Evolutionary conservation across 768 basidiomycete genomes (phyloP), one percentile per base, ranked within the genome.

Genomic region (Mrakia gelida): DNA sequence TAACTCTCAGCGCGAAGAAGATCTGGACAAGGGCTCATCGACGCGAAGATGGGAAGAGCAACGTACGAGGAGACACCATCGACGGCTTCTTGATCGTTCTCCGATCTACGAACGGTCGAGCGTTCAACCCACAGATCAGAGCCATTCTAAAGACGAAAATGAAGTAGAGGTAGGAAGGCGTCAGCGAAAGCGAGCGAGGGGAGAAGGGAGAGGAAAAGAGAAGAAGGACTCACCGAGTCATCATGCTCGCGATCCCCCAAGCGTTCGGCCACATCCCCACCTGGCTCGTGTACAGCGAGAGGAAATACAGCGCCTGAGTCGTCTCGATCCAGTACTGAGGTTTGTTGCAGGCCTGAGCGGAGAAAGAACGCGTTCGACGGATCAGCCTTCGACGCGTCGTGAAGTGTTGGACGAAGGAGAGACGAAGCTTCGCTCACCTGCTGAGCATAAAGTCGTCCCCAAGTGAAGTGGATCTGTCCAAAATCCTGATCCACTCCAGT

Each of bases 401-500:
- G n/a, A n/a, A n/a, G n/a, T n/a, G n/a, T n/a, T n/a, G n/a, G 38
- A 38, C 38, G 4, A 38, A 38, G 38, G 38, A 38, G 8, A 28
- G 30, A 56, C 15, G 1, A 45, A 2, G 5, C 2, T 52, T 10
- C 1, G 26, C 54, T 73, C 54, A 73, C 73, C 21, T 56, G 45
- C 18, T 73, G 28, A 7, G 61, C 54, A 13, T 73, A 73, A 5
- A 73, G 16, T 21, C 61, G 61, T 13, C 34, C 54, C 73, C 73
- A 73, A 26, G 32, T 73, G 18, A 41, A 59, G 18, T 73, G 73
- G 13, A 73, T 28, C 73, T 73, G 73, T 9, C 73, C 73, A 61
- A 73, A 73, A 21, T 73, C 73, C 28, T 34, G 30, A 56, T 73
- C 73, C 15, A 56, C 16, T 0, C 73, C 73, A 1, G 61, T 34